Evolutionary conservation across 768 basidiomycete species (phyloP).

Genomic region (Mycena rebaudengoi): DNA sequence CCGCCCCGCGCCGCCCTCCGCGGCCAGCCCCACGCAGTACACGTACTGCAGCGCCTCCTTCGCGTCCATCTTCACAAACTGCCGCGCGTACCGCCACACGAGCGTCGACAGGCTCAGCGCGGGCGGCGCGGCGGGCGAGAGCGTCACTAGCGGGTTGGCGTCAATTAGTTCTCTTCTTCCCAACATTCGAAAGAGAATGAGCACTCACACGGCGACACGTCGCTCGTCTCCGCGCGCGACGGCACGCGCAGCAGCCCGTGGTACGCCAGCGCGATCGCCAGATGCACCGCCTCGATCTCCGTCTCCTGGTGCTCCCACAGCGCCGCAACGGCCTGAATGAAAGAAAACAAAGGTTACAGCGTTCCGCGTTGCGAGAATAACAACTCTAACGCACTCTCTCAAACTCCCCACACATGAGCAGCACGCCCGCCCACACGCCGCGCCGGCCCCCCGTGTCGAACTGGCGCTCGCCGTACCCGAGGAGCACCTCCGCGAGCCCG

Average conservation of each 20-base stretch:
- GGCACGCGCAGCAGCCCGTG: conserved; percentile 92
- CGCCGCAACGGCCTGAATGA: conserved; percentile 89
- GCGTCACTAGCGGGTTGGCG: conserved; percentile 58
- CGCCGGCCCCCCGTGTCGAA: conserved; percentile 75
- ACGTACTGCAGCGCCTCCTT: conserved; percentile 96
- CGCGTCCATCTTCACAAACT: conserved; percentile 92
- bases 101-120: conserved; percentile 84
- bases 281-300: conserved; percentile 93
- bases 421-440: conserved; percentile 82
- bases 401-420: conserved; percentile 94
- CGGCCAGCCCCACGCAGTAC: conserved; percentile 81
- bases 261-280: conserved; percentile 91
- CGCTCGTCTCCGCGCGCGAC: conserved; percentile 80
- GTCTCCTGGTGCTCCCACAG: conserved; percentile 88
- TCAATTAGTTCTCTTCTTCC: background rate
- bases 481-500: conserved; percentile 75
- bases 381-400: too few relatives aligned
- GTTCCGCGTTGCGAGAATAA: too few relatives aligned
- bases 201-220: conserved; percentile 80
- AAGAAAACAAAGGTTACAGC: too few relatives aligned
- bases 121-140: conserved; percentile 73
- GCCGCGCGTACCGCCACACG: conserved; percentile 92
- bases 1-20: too few relatives aligned
- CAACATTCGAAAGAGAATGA: too few relatives aligned
- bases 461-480: conserved; percentile 83